phyloP scores from a whole-genome alignment of 441 rosid genomes.

The Croton laevigatus region DNA sequence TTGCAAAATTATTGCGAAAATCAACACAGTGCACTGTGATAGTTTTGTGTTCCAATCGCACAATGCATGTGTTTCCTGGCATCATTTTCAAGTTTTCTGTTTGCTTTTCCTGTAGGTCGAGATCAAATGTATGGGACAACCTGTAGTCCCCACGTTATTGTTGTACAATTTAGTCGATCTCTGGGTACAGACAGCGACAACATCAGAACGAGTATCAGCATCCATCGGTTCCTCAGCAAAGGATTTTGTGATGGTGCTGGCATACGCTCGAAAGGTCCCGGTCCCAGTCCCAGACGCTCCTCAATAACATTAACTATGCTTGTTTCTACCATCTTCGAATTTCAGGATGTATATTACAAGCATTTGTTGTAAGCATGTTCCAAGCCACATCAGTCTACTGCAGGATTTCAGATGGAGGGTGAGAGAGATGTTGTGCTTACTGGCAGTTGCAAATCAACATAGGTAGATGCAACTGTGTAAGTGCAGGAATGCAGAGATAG shows the following conservation, averaged over 20 bases:
- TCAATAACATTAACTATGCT: conserved; percentile 13
- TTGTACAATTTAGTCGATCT: conserved; percentile 63
- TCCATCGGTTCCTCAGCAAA: conserved; percentile 75
- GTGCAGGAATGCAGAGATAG: background rate
- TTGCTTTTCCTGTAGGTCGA: conserved; percentile 52
- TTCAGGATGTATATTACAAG: conserved; percentile 16
- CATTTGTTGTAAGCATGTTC: background rate
- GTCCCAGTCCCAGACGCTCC: conserved; percentile 30
- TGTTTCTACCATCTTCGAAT: conserved; percentile 12
- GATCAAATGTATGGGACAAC: conserved; percentile 83
- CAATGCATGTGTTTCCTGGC: background rate
- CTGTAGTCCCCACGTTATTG: conserved; percentile 64
- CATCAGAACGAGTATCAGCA: conserved; percentile 51
- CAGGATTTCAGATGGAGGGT: background rate
- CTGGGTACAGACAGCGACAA: conserved; percentile 60
- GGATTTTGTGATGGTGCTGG: conserved; percentile 84
- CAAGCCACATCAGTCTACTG: background rate
- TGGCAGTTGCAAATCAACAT: background rate
- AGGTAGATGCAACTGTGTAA: background rate
- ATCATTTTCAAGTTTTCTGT: background rate
- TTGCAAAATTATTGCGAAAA: background rate
- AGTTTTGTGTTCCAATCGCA: background rate
- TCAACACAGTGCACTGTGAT: background rate
- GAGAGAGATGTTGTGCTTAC: background rate
- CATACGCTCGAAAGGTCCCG: conserved; percentile 58